These are phyloP conservation scores for Diplosphaera chodatii DNA, from an alignment of 139 green algal species.

Conservation along the genomic window DNA sequence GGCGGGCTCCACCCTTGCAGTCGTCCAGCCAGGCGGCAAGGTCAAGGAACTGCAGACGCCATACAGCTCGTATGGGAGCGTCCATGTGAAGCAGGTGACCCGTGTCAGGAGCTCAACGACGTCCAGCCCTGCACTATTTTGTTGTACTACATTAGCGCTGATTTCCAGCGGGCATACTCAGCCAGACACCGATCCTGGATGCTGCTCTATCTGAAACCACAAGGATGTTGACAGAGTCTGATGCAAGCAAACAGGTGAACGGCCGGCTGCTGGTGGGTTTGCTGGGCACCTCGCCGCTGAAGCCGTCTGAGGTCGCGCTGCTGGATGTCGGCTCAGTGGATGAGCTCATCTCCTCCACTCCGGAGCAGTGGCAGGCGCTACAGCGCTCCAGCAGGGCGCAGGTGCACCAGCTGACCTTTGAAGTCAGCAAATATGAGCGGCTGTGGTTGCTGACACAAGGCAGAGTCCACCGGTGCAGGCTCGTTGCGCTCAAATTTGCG, in stretches of 20 bases:
- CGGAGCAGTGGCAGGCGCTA: slow-evolving; percentile 28
- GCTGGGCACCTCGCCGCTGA: slow-evolving; percentile 16
- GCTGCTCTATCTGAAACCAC: too few relatives aligned
- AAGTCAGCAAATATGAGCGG: too few relatives aligned
- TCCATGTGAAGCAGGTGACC: slow-evolving; percentile 3
- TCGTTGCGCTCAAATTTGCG: too few relatives aligned
- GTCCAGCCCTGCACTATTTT: too few relatives aligned
- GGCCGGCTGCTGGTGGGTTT: slow-evolving; percentile 18
- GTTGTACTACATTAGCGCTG: too few relatives aligned
- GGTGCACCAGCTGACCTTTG: background rate
- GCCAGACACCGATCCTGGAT: too few relatives aligned
- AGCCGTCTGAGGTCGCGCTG: slow-evolving; percentile 26
- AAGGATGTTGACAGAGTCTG: too few relatives aligned
- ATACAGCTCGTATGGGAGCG: slow-evolving; percentile 13
- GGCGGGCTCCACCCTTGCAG: slow-evolving; percentile 18
- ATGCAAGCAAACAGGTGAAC: slow-evolving; percentile 9
- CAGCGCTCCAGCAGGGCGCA: slow-evolving; percentile 3
- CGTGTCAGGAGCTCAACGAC: too few relatives aligned
- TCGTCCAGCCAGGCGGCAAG: slow-evolving; percentile 14
- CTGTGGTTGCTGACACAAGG: too few relatives aligned
- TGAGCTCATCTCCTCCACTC: slow-evolving; percentile 16
- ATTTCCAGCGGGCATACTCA: too few relatives aligned
- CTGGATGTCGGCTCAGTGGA: slow-evolving; percentile 23
- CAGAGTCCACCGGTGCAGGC: too few relatives aligned
- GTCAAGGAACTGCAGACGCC: slow-evolving; percentile 10